Conservation (phyloP, 768 basidiomycete species). For the Psilocybe cubensis region DNA sequence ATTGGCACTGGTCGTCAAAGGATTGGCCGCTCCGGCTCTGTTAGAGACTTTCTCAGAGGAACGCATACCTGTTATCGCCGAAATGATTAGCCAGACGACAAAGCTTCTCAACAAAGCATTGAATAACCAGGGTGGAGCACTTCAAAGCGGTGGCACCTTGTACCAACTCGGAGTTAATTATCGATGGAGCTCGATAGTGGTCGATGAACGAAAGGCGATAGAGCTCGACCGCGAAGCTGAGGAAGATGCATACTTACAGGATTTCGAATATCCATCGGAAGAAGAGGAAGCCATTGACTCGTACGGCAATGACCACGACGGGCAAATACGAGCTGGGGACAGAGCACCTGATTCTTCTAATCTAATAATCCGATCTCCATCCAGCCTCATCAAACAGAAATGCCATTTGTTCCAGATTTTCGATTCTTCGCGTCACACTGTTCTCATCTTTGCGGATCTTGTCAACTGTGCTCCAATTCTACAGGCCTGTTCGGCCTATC, state of each 20-base stretch:
- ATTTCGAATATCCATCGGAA: slow-evolving; percentile 11
- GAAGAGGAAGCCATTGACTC: slow-evolving; percentile 23
- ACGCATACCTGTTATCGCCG: slow-evolving; percentile 37
- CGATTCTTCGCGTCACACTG: slow-evolving; percentile 38
- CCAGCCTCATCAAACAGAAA: slow-evolving; percentile 15
- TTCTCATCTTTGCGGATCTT: slow-evolving; percentile 40
- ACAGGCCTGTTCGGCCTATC: slow-evolving; percentile 19
- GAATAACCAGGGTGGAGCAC: slow-evolving; percentile 12
- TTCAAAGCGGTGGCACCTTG: slow-evolving; percentile 26
- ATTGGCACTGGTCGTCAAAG: slow-evolving; percentile 32
- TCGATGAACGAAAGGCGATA: slow-evolving; percentile 36
- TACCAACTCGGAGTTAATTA: slow-evolving; percentile 55
- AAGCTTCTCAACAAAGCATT: slow-evolving; percentile 16
- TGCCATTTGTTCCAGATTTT: slow-evolving; percentile 39
- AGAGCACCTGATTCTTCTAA: slow-evolving; percentile 45
- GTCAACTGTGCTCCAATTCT: slow-evolving; percentile 21
- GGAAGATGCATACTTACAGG: slow-evolving; percentile 19
- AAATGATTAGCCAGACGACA: slow-evolving; percentile 34
- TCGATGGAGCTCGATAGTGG: slow-evolving; percentile 49
- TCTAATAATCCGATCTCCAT: slow-evolving; percentile 25
- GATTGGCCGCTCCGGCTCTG: slow-evolving; percentile 26
- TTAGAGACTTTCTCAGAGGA: slow-evolving; percentile 35
- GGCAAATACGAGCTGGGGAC: slow-evolving; percentile 42
- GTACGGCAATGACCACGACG: slow-evolving; percentile 27
- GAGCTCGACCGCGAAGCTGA: slow-evolving; percentile 9